A percentile compares a stretch with the other conserved stretches of the same genome.
phyloP scores from a whole-genome alignment of 176 grass and related monocot genomes.

The Ensete ventricosum region DNA sequence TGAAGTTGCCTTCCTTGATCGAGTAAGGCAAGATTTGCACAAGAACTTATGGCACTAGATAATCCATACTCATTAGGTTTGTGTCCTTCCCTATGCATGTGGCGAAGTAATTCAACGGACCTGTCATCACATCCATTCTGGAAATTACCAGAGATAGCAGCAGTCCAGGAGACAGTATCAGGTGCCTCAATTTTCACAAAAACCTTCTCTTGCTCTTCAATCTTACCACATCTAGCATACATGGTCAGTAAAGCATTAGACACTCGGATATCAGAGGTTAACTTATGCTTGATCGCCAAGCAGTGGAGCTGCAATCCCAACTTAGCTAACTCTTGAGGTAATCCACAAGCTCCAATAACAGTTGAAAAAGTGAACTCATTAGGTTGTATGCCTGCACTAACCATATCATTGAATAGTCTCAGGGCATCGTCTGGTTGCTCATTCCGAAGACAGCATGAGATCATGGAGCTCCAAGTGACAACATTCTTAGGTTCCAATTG shows the following conservation, averaged over 20 bases:
- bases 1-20: constrained; percentile 65
- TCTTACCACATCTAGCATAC: constrained; percentile 50
- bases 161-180: constrained; percentile 65
- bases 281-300: constrained; percentile 31
- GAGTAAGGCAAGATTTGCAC: constrained; percentile 49
- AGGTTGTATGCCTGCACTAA: constrained; percentile 23
- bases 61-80: constrained; percentile 55
- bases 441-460: constrained; percentile 38
- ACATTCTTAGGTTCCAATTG: constrained; percentile 45
- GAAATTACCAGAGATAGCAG: constrained; percentile 53
- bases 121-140: constrained; percentile 51
- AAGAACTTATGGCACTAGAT: constrained; percentile 63
- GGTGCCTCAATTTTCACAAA: constrained; percentile 27
- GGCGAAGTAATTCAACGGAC: constrained; percentile 35
- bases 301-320: constrained; percentile 47
- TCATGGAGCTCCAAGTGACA: constrained; percentile 68
- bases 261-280: constrained; percentile 40
- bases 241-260: constrained; percentile 56
- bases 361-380: constrained; percentile 64
- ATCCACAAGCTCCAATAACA: constrained; percentile 44
- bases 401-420: constrained; percentile 40
- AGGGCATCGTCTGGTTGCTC: constrained; percentile 36
- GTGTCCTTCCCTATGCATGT: constrained; percentile 51
- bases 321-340: constrained; percentile 8
- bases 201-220: constrained; percentile 30